Base-by-base conservation (phyloP, 176 grass and related monocot genomes). In the Canna indica region DNA sequence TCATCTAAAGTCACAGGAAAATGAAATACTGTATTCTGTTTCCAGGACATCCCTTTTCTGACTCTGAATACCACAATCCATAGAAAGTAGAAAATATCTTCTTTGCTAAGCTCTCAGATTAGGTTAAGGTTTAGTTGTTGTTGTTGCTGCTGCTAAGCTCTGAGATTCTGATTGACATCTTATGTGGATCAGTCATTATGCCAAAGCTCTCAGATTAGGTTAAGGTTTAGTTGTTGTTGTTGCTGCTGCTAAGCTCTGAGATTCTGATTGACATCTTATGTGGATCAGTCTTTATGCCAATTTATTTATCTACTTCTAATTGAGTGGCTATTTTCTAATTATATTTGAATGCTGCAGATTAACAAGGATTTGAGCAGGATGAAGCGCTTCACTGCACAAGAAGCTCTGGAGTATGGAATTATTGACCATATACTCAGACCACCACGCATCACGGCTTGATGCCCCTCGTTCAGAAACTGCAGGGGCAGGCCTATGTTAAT, bases 371-470 rank as follows among this genome's bases (percentile, higher is more conserved):
- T 92, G 26, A 68, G 67, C 36, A 52, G 62, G 26, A 67, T 87
- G 77, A 85, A 88, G 54, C 77, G 78, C 28, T 93, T 99, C 0
- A 88, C 81, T 24, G 77, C 84, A 7, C 82, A 93, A 81, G 84
- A 85, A 75, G 89, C 94, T 68, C 73, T 99, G 0, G 94, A 99
- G 27, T 99, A 99, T 67, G 82, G 86, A 12, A 60, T 93, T 47
- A 93, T 93, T 3, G 94, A 93, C 67, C 72, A 82, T 28, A 84
- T 99, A 62, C 53, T 91, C 26, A 78, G 76, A 69, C 83, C 81
- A 26, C 33, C 26, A 28, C 66, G 57, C 3, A 64, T 76, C 66
- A 75, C 71, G 73, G 74, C 59, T n/a, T 47, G 76, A 70, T 66
- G 58, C 72, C 5, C 33, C 59, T 61, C 31, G 34, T 22, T 68